Evolutionary conservation across 768 basidiomycete species (phyloP).

Genomic region (Lactarius indigo): DNA sequence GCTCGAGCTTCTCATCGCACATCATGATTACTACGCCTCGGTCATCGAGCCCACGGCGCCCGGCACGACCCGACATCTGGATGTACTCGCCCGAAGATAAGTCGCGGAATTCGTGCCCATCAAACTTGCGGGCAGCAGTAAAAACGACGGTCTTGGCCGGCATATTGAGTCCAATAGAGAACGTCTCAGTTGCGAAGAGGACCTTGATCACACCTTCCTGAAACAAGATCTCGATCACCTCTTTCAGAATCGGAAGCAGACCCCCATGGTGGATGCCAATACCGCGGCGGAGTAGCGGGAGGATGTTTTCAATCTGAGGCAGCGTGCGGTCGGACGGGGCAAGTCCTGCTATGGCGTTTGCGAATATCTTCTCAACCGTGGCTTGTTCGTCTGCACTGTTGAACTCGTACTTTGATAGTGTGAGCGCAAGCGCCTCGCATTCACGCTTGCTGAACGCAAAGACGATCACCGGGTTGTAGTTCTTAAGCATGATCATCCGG

Average conservation of each 20-base stretch:
- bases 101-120: constrained; percentile 91
- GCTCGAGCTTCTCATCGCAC: constrained; percentile 98
- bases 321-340: constrained; percentile 83
- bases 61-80: constrained; percentile 98
- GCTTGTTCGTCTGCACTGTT: constrained; percentile 91
- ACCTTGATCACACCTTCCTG: constrained; percentile 98
- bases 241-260: constrained; percentile 93
- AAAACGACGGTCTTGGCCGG: constrained; percentile 99
- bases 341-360: constrained; percentile 89
- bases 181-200: constrained; percentile 97
- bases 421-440: constrained; percentile 89
- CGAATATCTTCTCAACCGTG: constrained; percentile 82
- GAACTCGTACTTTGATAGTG: constrained; percentile 93
- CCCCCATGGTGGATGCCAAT: constrained; percentile 99
- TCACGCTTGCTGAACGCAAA: constrained; percentile 99
- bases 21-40: constrained; percentile 99
- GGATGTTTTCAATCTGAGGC: constrained; percentile 88
- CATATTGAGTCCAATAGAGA: constrained; percentile 98
- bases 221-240: constrained; percentile 98
- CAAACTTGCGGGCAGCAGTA: constrained; percentile 92
- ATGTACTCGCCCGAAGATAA: constrained; percentile 96
- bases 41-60: constrained; percentile 94
- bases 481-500: constrained; percentile 97
- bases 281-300: constrained; percentile 90
- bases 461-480: constrained; percentile 96